Conservation (phyloP, 352 stramenopile species). For the Phytophthora aleatoria region DNA sequence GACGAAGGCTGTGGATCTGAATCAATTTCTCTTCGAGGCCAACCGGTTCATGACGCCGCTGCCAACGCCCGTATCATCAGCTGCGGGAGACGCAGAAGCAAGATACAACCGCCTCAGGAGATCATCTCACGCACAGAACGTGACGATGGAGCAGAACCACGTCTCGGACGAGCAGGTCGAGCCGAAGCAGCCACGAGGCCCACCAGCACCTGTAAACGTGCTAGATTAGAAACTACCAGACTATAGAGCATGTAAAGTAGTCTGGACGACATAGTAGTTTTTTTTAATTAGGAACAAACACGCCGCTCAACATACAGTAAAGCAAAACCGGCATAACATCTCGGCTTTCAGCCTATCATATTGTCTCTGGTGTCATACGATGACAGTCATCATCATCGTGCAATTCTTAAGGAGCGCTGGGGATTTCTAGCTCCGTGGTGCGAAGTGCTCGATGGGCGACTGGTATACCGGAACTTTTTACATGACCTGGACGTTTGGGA, state of each 20-base stretch:
- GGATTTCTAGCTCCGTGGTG: background rate
- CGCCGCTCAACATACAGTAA: slow-evolving; percentile 15
- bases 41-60: slow-evolving; percentile 61
- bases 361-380: too few species aligned
- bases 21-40: slow-evolving; percentile 73
- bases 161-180: slow-evolving; percentile 25
- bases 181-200: slow-evolving; percentile 21
- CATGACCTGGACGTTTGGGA: too few species aligned
- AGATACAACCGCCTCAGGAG: slow-evolving; percentile 19
- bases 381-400: too few species aligned
- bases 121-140: slow-evolving; percentile 20
- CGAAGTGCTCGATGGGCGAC: background rate
- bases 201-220: slow-evolving; percentile 24
- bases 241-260: slow-evolving; percentile 1
- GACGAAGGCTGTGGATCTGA: slow-evolving; percentile 63
- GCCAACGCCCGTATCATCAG: slow-evolving; percentile 1
- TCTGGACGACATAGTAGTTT: slow-evolving; percentile 29
- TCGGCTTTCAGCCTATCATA: background rate
- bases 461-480: too few species aligned
- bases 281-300: slow-evolving; percentile 28
- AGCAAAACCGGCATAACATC: too few species aligned
- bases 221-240: slow-evolving; percentile 36
- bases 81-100: background rate
- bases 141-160: slow-evolving; percentile 5
- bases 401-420: background rate